Base-by-base conservation (phyloP, 352 stramenopile genomes). In the Globisporangium spinosum region DNA sequence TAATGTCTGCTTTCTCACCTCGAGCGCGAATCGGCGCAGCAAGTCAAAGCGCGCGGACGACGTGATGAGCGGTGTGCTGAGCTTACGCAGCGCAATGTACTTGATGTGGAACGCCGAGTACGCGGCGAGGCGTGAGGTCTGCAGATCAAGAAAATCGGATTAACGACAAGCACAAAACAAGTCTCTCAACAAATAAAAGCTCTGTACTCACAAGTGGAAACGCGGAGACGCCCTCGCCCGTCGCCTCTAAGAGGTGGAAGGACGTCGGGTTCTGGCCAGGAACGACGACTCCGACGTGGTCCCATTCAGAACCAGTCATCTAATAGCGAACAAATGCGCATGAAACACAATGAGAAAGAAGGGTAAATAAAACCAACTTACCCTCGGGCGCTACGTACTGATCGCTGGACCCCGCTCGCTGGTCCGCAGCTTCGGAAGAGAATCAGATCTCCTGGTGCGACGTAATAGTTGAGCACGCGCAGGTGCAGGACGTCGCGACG, bases 271-370 rank as follows among this genome's bases (percentile, higher is more conserved):
- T 67, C 25, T 65, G 22, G 10, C 70, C 62, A 29, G 70, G 75
- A 22, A 89, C 76, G 35, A 91, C 77, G 4, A 91, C 55, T 0
- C 70, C 83, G 9, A 89, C 75, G 56, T 91, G 83, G 40, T 91
- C 83, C 83, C 83, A 91, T 71, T 91, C 77, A 0, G 83, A 80
- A 17, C 79, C 72, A 7, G 83, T 90, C 60, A 86, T 65, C 78
- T 86, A 54, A 8, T n/a, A 17, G 38, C 15, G 1, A 47, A 6
- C 9, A 55, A 53, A 59, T 22, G 45, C 3, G 20, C 35, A 25
- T 29, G 32, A 40, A 34, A 53, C 6, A 23, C n/a, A 29, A 29
- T 20, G 27, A 58, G 10, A n/a, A 13, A 57, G 3, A 49, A 2
- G 15, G 15, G 5, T 32, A 4, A 43, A 43, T 43, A 9, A 0